Evolutionary conservation across 495 filamentous ascomycete genomes (phyloP), one percentile per base, ranked within the genome.

Genomic region (Corynascus novoguineensis): DNA sequence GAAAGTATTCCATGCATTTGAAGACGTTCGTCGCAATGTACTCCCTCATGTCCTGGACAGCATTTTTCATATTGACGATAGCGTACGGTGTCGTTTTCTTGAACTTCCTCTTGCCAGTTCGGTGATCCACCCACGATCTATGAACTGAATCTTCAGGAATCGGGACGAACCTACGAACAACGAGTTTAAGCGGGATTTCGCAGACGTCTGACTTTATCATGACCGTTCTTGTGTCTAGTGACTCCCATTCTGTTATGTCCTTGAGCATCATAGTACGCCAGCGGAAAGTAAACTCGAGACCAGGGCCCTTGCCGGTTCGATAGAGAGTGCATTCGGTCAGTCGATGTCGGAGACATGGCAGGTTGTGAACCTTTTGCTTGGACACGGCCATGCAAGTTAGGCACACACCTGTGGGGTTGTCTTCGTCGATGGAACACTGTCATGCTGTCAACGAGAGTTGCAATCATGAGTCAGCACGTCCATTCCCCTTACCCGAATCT

Each of bases 181-280:
- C 15, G 10, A 67, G 61, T 17, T 59, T 42, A 25, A 67, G 46
- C 0, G 64, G 59, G 27, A 60, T 53, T 2, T 55, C 47, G 48
- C 57, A 64, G 6, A 61, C 52, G 37, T 64, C 64, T 4, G 58
- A 59, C 47, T 45, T 27, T 11, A 67, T 57, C 3, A 44, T 32
- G 8, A 67, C 61, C 9, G 55, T 61, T 32, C 56, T 50, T 15
- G 53, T 22, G n/a, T 60, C 32, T 14, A 15, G 14, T 0, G 46
- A 49, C 7, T 52, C 51, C 64, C 64, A 67, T 10, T 59, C 53
- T 12, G 24, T 29, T 35, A 62, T 62, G 48, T 63, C 59, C 32
- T 54, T 62, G 25, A 64, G 50, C 52, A 60, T 67, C 61, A 60
- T 61, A 17, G 55, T 54, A 3, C 56, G 54, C 64, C 64, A 67